phyloP scores from a whole-genome alignment of 495 filamentous ascomycete genomes.

The Sordaria brevicollis region DNA sequence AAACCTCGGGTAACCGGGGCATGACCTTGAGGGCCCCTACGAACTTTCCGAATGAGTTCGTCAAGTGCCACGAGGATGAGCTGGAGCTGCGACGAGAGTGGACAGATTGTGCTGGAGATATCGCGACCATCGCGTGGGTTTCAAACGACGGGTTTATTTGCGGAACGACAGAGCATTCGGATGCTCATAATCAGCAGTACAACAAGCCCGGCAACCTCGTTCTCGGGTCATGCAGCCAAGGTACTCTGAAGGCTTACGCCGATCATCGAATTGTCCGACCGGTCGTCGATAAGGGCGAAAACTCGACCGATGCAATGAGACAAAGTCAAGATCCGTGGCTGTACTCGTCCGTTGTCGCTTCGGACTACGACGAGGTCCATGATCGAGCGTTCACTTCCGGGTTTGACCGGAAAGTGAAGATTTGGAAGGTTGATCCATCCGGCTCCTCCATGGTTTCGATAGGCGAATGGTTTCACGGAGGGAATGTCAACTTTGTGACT shows the following conservation, averaged over 20 bases:
- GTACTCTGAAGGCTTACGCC: slow-evolving; percentile 51
- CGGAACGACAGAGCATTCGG: slow-evolving; percentile 65
- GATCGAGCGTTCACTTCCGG: slow-evolving; percentile 62
- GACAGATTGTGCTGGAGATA: slow-evolving; percentile 49
- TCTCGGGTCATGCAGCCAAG: slow-evolving; percentile 49
- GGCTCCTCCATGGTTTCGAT: slow-evolving; percentile 27
- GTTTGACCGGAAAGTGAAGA: slow-evolving; percentile 69
- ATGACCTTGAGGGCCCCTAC: slow-evolving; percentile 17
- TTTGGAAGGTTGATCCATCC: slow-evolving; percentile 49
- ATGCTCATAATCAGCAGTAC: slow-evolving; percentile 71
- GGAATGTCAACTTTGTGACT: slow-evolving; percentile 62
- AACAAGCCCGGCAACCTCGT: slow-evolving; percentile 72
- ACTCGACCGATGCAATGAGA: slow-evolving; percentile 45
- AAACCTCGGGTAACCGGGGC: slow-evolving; percentile 24
- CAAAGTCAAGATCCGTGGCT: slow-evolving; percentile 58
- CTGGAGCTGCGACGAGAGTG: slow-evolving; percentile 36
- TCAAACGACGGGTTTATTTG: slow-evolving; percentile 41
- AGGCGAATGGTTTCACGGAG: slow-evolving; percentile 51
- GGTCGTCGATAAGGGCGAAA: slow-evolving; percentile 38
- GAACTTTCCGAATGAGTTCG: slow-evolving; percentile 30
- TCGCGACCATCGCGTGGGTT: slow-evolving; percentile 47
- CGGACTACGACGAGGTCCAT: slow-evolving; percentile 53
- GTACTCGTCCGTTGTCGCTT: slow-evolving; percentile 67
- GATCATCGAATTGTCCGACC: slow-evolving; percentile 58
- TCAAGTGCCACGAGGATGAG: slow-evolving; percentile 33